These are phyloP conservation scores for Candida glucosophila DNA, from an alignment of 1,139 yeast species.

Conservation along the genomic window DNA sequence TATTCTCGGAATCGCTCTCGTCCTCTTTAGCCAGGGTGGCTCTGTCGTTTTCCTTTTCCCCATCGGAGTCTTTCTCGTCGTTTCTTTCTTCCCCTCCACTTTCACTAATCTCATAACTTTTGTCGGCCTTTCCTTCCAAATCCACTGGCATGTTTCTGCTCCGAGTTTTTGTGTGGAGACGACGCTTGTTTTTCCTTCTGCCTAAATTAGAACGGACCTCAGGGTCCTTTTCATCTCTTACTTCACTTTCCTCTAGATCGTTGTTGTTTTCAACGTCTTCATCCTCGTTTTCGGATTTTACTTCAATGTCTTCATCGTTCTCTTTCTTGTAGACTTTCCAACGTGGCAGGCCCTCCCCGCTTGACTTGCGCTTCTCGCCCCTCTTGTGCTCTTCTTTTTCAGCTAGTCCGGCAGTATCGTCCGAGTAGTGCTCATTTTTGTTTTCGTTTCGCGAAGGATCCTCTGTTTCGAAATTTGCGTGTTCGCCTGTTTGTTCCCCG, in stretches of 20 bases:
- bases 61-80: constrained; percentile 6
- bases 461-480: neutral
- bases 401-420: too few relatives aligned
- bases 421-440: too few relatives aligned
- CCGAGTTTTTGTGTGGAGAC: neutral
- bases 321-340: constrained; percentile 1
- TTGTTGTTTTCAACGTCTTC: constrained; percentile 2
- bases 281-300: constrained; percentile 2
- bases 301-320: constrained; percentile 1
- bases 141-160: neutral
- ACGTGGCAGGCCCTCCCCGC: too few relatives aligned
- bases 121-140: too few relatives aligned
- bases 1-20: constrained; percentile 13
- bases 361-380: too few relatives aligned
- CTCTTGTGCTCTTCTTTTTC: neutral
- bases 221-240: constrained; percentile 1
- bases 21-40: too few relatives aligned
- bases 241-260: constrained; percentile 1
- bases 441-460: neutral
- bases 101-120: neutral
- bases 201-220: constrained; percentile 1
- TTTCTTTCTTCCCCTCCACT: constrained; percentile 1
- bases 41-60: constrained; percentile 12
- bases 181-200: neutral
- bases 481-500: neutral